Conservation (phyloP, 345 rosid genomes). For the rapeseed (Brassica napus) region DNA sequence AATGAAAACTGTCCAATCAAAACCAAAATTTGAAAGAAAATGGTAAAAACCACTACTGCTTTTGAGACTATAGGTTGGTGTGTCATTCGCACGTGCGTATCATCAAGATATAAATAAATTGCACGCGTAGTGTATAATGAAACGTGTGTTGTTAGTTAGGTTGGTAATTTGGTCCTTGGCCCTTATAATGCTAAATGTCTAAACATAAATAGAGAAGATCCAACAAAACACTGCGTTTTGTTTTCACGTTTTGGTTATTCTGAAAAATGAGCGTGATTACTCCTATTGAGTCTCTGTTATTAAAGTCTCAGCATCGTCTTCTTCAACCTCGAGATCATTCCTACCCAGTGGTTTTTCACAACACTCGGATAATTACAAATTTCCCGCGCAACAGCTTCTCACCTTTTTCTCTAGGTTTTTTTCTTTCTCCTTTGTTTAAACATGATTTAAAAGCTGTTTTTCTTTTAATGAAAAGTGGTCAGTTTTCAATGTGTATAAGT, state of each 20-base stretch:
- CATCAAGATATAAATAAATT: too few species aligned
- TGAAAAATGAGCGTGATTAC: conserved; percentile 26
- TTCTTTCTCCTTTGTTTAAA: not conserved
- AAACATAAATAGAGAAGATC: not conserved
- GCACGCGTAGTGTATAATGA: too few species aligned
- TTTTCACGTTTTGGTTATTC: not conserved
- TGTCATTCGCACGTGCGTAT: too few species aligned
- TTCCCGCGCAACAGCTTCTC: conserved; percentile 11
- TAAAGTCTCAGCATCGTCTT: conserved; percentile 30
- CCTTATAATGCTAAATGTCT: not conserved
- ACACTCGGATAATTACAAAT: conserved; percentile 10
- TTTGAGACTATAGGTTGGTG: too few species aligned
- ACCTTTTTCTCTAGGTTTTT: conserved; percentile 29
- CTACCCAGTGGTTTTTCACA: not conserved
- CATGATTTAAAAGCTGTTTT: not conserved
- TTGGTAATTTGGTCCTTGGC: not conserved
- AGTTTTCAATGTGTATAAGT: not conserved
- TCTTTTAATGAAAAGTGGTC: not conserved
- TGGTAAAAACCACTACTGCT: too few species aligned
- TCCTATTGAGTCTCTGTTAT: conserved; percentile 28
- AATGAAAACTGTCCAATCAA: too few species aligned
- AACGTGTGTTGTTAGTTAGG: too few species aligned
- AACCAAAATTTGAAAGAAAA: too few species aligned
- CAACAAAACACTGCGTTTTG: conserved; percentile 19
- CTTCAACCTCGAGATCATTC: conserved; percentile 27